Percentiles rank a stretch among this genome's conserved stretches.
Evolutionary conservation across 106 monocot species (phyloP).

Genomic region (Hemerocallis citrina): DNA sequence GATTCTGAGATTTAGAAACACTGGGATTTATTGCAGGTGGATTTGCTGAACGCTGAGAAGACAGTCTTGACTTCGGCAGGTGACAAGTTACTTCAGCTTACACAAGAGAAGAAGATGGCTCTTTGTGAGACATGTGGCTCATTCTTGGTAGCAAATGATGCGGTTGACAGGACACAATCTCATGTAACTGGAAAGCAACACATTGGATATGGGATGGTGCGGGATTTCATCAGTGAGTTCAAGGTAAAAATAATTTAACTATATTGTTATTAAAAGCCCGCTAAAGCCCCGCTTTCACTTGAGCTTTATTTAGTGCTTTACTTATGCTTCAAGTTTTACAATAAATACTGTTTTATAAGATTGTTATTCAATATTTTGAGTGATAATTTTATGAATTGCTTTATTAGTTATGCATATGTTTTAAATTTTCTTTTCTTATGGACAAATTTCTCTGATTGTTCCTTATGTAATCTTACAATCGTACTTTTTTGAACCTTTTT

Average conservation of each 20-base stretch:
- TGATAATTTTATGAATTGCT: no score
- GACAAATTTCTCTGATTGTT: no score
- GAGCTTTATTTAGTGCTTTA: no score
- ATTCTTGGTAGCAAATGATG: slow-evolving; percentile 95
- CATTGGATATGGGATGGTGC: slow-evolving; percentile 94
- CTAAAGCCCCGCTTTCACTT: no score
- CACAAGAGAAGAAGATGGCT: slow-evolving; percentile 99
- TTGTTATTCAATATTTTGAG: no score
- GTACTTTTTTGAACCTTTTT: no score
- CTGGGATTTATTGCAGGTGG: slow-evolving; percentile 49
- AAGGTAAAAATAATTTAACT: slow-evolving; percentile 79
- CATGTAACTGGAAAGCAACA: slow-evolving; percentile 98
- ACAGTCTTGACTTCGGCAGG: slow-evolving; percentile 29
- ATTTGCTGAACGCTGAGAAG: slow-evolving; percentile 82
- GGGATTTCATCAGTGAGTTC: slow-evolving; percentile 77
- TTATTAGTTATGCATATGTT: neutral
- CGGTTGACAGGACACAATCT: slow-evolving; percentile 87
- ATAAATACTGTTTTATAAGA: no score
- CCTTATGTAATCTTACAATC: no score
- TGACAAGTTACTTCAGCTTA: slow-evolving; percentile 62
- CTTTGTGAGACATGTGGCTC: slow-evolving; percentile 99
- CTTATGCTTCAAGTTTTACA: no score
- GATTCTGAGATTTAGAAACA: neutral
- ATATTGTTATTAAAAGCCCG: no score
- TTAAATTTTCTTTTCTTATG: neutral